phyloP scores from a whole-genome alignment of 192 early-diverging fungal species.

The Entomortierella beljakovae region DNA sequence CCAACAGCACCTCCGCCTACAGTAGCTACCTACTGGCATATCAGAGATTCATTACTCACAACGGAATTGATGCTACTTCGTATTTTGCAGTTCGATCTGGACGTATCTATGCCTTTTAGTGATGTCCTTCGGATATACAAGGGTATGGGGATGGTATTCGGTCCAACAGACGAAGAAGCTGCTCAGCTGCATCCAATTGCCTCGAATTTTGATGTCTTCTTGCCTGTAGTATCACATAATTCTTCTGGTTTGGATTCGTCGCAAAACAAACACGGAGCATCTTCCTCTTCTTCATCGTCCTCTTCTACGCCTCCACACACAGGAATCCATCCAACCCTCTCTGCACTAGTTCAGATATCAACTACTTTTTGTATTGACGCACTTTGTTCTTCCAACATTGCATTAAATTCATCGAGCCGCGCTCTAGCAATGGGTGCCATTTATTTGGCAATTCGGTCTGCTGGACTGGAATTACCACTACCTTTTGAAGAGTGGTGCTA shows the following conservation, averaged over 20 bases:
- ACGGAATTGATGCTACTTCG: conserved; percentile 62
- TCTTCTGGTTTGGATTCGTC: neutral
- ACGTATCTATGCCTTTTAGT: conserved; percentile 61
- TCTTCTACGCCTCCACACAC: conserved; percentile 14
- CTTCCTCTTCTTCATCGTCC: conserved; percentile 28
- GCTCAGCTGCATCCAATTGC: conserved; percentile 37
- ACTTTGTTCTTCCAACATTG: conserved; percentile 39
- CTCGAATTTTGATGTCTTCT: conserved; percentile 48
- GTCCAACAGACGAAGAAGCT: conserved; percentile 47
- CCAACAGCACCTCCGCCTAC: conserved; percentile 41
- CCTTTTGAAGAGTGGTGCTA: conserved; percentile 54
- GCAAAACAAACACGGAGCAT: conserved; percentile 27
- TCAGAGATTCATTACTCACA: conserved; percentile 61
- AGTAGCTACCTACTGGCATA: conserved; percentile 56
- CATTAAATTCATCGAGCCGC: conserved; percentile 44
- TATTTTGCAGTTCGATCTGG: conserved; percentile 62
- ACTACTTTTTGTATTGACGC: conserved; percentile 53
- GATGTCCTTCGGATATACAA: conserved; percentile 63
- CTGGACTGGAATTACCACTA: conserved; percentile 40
- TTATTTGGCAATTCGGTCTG: conserved; percentile 44
- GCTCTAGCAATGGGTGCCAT: conserved; percentile 49
- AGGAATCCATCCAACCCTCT: conserved; percentile 47
- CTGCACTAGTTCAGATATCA: conserved; percentile 49
- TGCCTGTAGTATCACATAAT: conserved; percentile 18
- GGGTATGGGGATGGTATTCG: conserved; percentile 59